phyloP scores from a whole-genome alignment of 2,329 filamentous ascomycete species.

The Monosporascus sp. region DNA sequence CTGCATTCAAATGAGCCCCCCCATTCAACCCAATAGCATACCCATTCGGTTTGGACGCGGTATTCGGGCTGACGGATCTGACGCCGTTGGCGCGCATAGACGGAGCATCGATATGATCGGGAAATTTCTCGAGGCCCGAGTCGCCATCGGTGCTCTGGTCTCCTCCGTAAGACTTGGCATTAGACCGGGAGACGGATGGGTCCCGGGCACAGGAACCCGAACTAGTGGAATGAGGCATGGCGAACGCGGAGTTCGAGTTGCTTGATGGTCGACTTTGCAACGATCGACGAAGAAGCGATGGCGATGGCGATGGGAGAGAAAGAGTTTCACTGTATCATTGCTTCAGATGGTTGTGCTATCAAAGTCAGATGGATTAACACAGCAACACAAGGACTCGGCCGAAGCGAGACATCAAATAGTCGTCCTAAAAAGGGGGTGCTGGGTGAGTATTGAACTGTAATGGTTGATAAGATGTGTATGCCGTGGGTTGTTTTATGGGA shows the following conservation, averaged over 20 bases:
- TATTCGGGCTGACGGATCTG: slow-evolving; percentile 20
- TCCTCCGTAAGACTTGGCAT: slow-evolving; percentile 15
- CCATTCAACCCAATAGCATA: slow-evolving; percentile 27
- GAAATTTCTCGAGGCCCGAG: slow-evolving; percentile 29
- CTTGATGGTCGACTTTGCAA: slow-evolving; percentile 14
- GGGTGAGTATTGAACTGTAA: too few species aligned
- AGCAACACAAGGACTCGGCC: too few species aligned
- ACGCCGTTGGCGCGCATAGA: slow-evolving; percentile 23
- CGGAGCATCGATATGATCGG: slow-evolving; percentile 28
- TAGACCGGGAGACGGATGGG: slow-evolving; percentile 24
- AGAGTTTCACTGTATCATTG: background rate
- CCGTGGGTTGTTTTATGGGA: too few species aligned
- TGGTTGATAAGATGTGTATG: too few species aligned
- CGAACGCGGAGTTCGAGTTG: slow-evolving; percentile 8
- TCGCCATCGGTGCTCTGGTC: slow-evolving; percentile 18
- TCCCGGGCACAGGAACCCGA: slow-evolving; percentile 27
- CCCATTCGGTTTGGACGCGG: slow-evolving; percentile 17
- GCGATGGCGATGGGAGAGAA: background rate
- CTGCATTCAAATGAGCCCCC: slow-evolving; percentile 21
- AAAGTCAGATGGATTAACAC: too few species aligned
- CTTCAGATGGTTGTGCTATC: background rate
- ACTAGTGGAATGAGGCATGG: slow-evolving; percentile 28
- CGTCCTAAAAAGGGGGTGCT: too few species aligned
- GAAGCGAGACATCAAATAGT: too few species aligned
- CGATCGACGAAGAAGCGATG: slow-evolving; percentile 21